Evolutionary conservation across 78 protist species (phyloP), one percentile per base, ranked within the genome.

Genomic region (Protostelium mycophagum): DNA sequence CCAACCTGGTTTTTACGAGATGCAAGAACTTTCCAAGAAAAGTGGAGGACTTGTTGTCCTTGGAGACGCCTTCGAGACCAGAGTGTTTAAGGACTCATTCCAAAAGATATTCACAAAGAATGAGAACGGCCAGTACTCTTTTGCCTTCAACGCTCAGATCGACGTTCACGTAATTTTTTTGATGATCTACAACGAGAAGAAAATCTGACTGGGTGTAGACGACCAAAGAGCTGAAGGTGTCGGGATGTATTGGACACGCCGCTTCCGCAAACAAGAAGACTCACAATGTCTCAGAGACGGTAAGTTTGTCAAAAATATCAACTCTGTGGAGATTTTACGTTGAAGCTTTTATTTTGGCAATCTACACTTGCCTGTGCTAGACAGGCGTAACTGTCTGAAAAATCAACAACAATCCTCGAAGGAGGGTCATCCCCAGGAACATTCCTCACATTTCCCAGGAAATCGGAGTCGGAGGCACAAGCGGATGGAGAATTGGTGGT

Each of bases 391-490:
- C 34, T 86, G 28, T 86, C 1, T 34, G 35, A 86, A 34, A 86
- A 31, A 86, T 35, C 38, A 34, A 28, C 28, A 51, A 88, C n/a
- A n/a, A n/a, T n/a, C n/a, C n/a, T n/a, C n/a, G n/a, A n/a, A n/a
- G n/a, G n/a, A n/a, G n/a, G n/a, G 85, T 23, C 83, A 88, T 16
- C 31, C 16, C 31, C 16, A 51, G 73, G 16, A 51, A 51, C 16
- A 51, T 25, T 25, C 5, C 16, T 51, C 31, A 51, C 5, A 25
- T 16, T 0, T 90, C 83, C 83, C 89, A 93, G 83, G 99, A 98
- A 90, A 95, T 98, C 39, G 99, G 99, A 29, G 28, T 89, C 28
- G 98, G 98, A 73, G 97, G 96, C 85, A 98, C 99, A 16, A n/a
- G 85, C n/a, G 94, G 94, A 85, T 98, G 99, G 99, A 37, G 86